Base-by-base conservation (phyloP, 106 monocot genomes). In the Acorus calamus region DNA sequence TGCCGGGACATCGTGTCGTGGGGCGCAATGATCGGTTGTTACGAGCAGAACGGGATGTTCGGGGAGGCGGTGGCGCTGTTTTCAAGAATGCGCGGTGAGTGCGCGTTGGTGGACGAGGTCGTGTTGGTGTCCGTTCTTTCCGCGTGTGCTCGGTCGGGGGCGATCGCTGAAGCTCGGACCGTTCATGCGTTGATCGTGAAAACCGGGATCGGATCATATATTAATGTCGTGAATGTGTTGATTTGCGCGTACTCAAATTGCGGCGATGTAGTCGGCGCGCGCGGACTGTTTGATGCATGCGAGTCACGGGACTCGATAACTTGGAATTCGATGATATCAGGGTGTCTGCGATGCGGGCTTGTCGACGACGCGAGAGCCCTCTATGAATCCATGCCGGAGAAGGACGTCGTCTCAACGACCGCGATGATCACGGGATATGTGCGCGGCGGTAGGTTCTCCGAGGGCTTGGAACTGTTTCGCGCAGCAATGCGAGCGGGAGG, bases 301-400 rank as follows among this genome's bases (percentile, higher is more conserved):
- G 7, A 65, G 5, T 60, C 59, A 50, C 57, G 68, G 56, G 92
- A 98, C 62, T 88, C 80, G 42, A 80, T 98, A 67, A 92, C 98
- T 9, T 86, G 85, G 80, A 98, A 98, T 75, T 92, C 88, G 11
- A 83, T 98, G 88, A 70, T 98, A 67, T 77, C 78, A 2, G 82
- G 98, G 47, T 88, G 83, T 56, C 49, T 83, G 48, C 88, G 81
- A 53, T 73, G 78, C 52, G 78, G 86, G 5, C 65, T 68, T 10
- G 50, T 86, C 5, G 58, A 72, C 46, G 76, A 84, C 61, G 86
- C 89, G 3, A 78, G 70, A 14, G 47, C 47, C 6, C 45, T 86
- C 4, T 94, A 89, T 49, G 56, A 79, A 60, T 42, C 46, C 51
- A 86, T 86, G 81, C 77, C 83, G 47, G 49, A 69, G 6, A 94